A percentile compares a stretch with the other conserved stretches of the same genome.
Evolutionary conservation across 192 early-diverging fungal species (phyloP).

Genomic region (Coemansia sp.): DNA sequence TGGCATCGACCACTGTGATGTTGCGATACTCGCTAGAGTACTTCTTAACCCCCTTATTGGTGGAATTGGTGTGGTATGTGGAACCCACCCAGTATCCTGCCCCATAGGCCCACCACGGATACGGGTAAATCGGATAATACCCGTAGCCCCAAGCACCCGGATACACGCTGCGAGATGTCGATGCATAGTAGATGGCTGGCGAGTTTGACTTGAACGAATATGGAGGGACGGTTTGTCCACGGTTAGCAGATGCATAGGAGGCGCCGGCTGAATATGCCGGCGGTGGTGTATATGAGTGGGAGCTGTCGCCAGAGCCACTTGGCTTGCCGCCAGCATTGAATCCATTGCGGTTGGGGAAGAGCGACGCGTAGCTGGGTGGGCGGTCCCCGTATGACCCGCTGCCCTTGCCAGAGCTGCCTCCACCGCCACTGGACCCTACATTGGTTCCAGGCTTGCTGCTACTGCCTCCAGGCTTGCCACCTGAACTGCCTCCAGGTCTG

Average conservation of each 20-base stretch:
- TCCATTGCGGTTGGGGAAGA: slow-evolving; percentile 30
- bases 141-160: slow-evolving; percentile 51
- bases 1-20: slow-evolving; percentile 36
- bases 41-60: slow-evolving; percentile 35
- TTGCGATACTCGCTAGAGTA: slow-evolving; percentile 42
- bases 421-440: slow-evolving; percentile 24
- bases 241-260: slow-evolving; percentile 20
- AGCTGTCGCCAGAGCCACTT: slow-evolving; percentile 21
- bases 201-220: slow-evolving; percentile 20
- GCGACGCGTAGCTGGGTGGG: slow-evolving; percentile 41
- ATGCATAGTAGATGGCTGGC: slow-evolving; percentile 40
- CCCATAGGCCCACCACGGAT: slow-evolving; percentile 51
- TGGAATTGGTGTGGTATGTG: slow-evolving; percentile 17
- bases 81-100: slow-evolving; percentile 20
- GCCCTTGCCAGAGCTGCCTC: slow-evolving; percentile 36
- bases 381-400: slow-evolving; percentile 31
- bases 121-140: slow-evolving; percentile 47
- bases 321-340: slow-evolving; percentile 37
- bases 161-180: slow-evolving; percentile 25
- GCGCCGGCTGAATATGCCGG: slow-evolving; percentile 43
- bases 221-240: slow-evolving; percentile 32
- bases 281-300: slow-evolving; percentile 27
- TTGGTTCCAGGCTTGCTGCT: slow-evolving; percentile 16
- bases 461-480: slow-evolving; percentile 6
- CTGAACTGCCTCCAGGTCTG: slow-evolving; percentile 10